Percentiles rank a stretch among this genome's conserved stretches.
Conservation (phyloP, 257 asterid species). For the Penstemon davidsonii region DNA sequence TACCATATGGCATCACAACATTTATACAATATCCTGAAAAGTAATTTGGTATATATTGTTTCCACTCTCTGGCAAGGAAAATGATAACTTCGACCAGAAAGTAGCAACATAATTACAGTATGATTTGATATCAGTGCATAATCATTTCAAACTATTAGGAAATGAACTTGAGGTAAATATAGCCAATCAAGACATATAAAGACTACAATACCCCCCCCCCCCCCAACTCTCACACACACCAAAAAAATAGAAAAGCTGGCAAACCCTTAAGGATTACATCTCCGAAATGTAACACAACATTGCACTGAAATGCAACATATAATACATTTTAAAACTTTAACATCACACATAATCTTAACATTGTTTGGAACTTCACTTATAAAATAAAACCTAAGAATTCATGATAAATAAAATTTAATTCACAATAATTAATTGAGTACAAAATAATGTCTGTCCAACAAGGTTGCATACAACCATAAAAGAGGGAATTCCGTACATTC, state of each 20-base stretch:
- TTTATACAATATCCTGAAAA: conserved; percentile 1
- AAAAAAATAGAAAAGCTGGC: too few species aligned
- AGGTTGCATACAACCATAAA: background rate
- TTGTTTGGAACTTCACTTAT: background rate
- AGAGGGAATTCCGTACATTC: conserved; percentile 51
- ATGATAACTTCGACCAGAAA: conserved; percentile 1
- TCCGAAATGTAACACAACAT: background rate
- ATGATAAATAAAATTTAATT: background rate
- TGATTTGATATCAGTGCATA: background rate
- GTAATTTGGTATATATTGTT: background rate
- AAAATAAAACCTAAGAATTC: background rate
- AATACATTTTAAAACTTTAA: background rate
- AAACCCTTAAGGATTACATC: background rate
- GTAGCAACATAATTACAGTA: background rate
- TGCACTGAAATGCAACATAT: background rate
- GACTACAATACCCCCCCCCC: background rate
- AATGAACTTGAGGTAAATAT: background rate
- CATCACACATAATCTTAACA: background rate
- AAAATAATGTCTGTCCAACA: background rate
- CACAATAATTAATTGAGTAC: background rate
- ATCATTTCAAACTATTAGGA: background rate
- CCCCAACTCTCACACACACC: background rate
- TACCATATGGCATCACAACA: background rate
- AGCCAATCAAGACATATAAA: too few species aligned
- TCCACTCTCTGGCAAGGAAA: background rate